Conservation (phyloP, 192 early-diverging fungal species). For the Pilaira anomala region DNA sequence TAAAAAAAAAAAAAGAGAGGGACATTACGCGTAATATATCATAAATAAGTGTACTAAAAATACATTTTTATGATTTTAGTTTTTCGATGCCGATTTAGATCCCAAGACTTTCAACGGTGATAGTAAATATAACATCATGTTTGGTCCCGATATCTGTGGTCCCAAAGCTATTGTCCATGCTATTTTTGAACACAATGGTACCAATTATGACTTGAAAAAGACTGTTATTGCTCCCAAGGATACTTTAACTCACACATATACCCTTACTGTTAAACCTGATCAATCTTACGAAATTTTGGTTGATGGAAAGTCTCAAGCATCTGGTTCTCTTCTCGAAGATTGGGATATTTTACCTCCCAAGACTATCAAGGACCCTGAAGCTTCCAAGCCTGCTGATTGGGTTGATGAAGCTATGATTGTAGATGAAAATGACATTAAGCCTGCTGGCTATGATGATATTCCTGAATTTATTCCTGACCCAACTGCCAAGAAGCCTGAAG, state of each 20-base stretch:
- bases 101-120: constrained; percentile 80
- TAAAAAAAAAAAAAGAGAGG: constrained; percentile 11
- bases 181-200: constrained; percentile 93
- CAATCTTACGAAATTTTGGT: constrained; percentile 74
- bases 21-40: background rate
- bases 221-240: constrained; percentile 68
- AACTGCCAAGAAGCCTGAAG: constrained; percentile 80
- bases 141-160: constrained; percentile 94
- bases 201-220: constrained; percentile 80
- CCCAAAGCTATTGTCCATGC: constrained; percentile 88
- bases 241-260: constrained; percentile 85
- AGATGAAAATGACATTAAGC: constrained; percentile 73
- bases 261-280: constrained; percentile 75
- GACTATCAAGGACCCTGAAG: constrained; percentile 76
- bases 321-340: constrained; percentile 76
- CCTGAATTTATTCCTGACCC: constrained; percentile 82
- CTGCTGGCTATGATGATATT: constrained; percentile 67
- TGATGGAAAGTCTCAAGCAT: constrained; percentile 75
- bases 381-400: constrained; percentile 91
- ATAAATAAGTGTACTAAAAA: constrained; percentile 25
- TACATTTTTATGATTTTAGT: constrained; percentile 41
- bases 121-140: constrained; percentile 77
- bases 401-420: constrained; percentile 68
- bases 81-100: constrained; percentile 81
- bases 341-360: constrained; percentile 78